These are phyloP conservation scores for Simmondsia chinensis DNA, from an alignment of 148 eudicot species.

Conservation along the genomic window DNA sequence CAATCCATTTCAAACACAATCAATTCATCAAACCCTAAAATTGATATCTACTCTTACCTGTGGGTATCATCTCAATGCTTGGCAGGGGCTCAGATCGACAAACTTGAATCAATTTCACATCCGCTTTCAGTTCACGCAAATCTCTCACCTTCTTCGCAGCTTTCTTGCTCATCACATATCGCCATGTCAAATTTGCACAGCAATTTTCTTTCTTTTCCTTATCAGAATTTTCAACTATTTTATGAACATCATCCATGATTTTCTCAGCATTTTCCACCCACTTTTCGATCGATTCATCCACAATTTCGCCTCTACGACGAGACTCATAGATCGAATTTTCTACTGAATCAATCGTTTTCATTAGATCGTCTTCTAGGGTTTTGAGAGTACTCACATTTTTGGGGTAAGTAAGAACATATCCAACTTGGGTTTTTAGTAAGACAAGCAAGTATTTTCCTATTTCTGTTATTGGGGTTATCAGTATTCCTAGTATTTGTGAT, in stretches of 20 bases:
- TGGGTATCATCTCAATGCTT: slow-evolving; percentile 12
- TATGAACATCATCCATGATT: slow-evolving; percentile 3
- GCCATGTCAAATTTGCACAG: slow-evolving; percentile 11
- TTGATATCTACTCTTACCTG: too few species aligned
- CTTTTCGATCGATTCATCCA: slow-evolving; percentile 5
- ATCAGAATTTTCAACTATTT: neutral
- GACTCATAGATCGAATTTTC: slow-evolving; percentile 14
- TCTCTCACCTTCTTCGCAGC: slow-evolving; percentile 12
- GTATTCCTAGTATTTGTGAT: slow-evolving; percentile 11
- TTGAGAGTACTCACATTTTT: slow-evolving; percentile 10
- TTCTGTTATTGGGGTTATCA: slow-evolving; percentile 16
- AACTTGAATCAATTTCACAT: slow-evolving; percentile 7
- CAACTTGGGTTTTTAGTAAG: slow-evolving; percentile 17
- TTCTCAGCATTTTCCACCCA: slow-evolving; percentile 22
- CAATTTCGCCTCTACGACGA: slow-evolving; percentile 18
- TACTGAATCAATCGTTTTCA: slow-evolving; percentile 1
- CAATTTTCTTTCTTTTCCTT: neutral
- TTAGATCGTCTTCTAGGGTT: slow-evolving; percentile 7
- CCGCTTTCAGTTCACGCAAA: slow-evolving; percentile 9
- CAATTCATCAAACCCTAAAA: too few species aligned
- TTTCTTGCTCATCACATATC: slow-evolving; percentile 16
- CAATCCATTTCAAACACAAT: too few species aligned
- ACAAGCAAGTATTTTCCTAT: slow-evolving; percentile 13
- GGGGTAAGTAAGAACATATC: slow-evolving; percentile 15
- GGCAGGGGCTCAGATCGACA: slow-evolving; percentile 17